These are phyloP conservation scores for Coemansia asiatica DNA, from an alignment of 192 early-diverging fungal species.

Conservation along the genomic window DNA sequence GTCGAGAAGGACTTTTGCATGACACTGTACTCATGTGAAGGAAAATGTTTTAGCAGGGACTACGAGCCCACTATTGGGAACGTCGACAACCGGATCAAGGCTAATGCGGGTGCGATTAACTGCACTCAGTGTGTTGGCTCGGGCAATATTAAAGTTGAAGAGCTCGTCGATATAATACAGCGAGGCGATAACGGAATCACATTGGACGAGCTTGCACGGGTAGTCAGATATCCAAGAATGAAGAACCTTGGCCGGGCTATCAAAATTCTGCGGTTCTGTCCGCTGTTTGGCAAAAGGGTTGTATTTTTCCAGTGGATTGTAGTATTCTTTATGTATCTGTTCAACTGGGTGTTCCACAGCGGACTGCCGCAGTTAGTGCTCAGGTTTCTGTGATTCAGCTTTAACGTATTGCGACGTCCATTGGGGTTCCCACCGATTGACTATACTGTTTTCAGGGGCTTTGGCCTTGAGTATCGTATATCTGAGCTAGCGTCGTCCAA, in stretches of 20 bases:
- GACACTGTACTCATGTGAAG: conserved; percentile 15
- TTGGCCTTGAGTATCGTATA: conserved; percentile 17
- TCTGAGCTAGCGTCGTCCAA: conserved; percentile 25
- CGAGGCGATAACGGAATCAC: conserved; percentile 5
- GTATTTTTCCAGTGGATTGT: conserved; percentile 26
- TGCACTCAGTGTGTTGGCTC: conserved; percentile 10
- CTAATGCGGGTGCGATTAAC: conserved; percentile 12
- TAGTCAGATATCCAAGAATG: conserved; percentile 24
- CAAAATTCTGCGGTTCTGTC: conserved; percentile 14
- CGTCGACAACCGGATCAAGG: conserved; percentile 13
- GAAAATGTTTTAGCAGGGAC: conserved; percentile 14
- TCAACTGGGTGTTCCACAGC: not conserved
- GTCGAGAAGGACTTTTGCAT: conserved; percentile 31
- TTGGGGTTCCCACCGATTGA: not conserved
- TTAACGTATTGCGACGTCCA: not conserved
- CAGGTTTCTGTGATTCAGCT: conserved; percentile 3
- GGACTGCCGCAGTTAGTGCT: not conserved
- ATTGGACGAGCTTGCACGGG: conserved; percentile 15
- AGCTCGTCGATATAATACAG: conserved; percentile 19
- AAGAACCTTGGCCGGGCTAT: conserved; percentile 4
- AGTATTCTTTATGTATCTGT: not conserved
- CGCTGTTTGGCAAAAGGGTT: conserved; percentile 16
- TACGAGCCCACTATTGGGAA: conserved; percentile 19
- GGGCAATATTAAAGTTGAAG: conserved; percentile 14
- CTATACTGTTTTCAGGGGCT: not conserved